These are phyloP conservation scores for Fomitopsis pulvina DNA, from an alignment of 768 basidiomycete species.

Conservation along the genomic window DNA sequence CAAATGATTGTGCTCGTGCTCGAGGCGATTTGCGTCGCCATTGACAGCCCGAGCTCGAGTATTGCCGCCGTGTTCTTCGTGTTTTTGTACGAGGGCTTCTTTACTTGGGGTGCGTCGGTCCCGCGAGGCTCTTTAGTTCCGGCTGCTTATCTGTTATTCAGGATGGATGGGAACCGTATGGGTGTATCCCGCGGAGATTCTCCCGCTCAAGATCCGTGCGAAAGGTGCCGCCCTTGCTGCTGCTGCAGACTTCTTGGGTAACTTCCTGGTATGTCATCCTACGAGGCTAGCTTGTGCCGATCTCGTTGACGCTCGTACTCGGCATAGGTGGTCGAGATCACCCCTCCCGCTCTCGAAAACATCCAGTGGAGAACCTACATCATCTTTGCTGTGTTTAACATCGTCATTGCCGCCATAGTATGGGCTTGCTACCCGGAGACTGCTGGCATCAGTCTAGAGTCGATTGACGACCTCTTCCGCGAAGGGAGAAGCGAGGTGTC, in stretches of 20 bases:
- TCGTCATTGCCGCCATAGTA: conserved; percentile 36
- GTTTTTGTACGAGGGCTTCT: conserved; percentile 27
- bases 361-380: conserved; percentile 38
- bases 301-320: not conserved
- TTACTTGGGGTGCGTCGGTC: conserved; percentile 32
- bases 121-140: not conserved
- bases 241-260: conserved; percentile 6
- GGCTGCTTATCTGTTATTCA: not conserved
- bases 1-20: conserved; percentile 13
- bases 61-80: conserved; percentile 28
- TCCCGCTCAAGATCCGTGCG: conserved; percentile 8
- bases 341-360: conserved; percentile 36
- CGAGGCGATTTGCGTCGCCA: conserved; percentile 3
- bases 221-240: conserved; percentile 7
- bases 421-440: conserved; percentile 26
- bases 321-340: conserved; percentile 33
- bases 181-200: conserved; percentile 8
- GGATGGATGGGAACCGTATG: conserved; percentile 9
- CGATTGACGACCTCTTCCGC: conserved; percentile 5
- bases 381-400: conserved; percentile 40
- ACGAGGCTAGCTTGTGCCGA: not conserved
- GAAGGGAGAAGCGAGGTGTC: not conserved
- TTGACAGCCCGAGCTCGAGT: not conserved
- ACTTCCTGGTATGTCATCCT: conserved; percentile 4
- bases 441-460: conserved; percentile 3